phyloP scores from a whole-genome alignment of 2,329 filamentous ascomycete species.

The Hypoxylon sp. region DNA sequence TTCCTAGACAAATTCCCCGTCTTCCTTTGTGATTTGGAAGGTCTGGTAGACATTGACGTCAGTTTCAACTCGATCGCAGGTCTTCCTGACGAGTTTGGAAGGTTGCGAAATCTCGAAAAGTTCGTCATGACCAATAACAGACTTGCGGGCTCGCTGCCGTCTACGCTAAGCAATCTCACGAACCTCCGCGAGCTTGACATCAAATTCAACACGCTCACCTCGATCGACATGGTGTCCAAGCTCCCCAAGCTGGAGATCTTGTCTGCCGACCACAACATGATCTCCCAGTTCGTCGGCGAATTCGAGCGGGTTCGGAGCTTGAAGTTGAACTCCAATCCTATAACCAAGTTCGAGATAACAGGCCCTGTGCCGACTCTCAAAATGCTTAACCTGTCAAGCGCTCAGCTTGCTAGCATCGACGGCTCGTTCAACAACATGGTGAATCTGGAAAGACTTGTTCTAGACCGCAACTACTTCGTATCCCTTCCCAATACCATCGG shows the following conservation, averaged over 20 bases:
- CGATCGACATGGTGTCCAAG: constrained; percentile 84
- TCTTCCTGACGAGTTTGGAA: constrained; percentile 80
- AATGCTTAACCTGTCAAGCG: constrained; percentile 86
- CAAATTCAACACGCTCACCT: constrained; percentile 89
- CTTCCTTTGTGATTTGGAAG: constrained; percentile 82
- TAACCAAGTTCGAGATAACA: constrained; percentile 90
- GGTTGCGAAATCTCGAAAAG: constrained; percentile 80
- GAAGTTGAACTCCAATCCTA: constrained; percentile 91
- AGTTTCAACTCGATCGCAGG: constrained; percentile 92
- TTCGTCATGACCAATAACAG: constrained; percentile 97
- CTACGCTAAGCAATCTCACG: constrained; percentile 73
- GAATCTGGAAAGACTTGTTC: constrained; percentile 83
- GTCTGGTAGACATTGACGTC: constrained; percentile 89
- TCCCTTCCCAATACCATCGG: constrained; percentile 87
- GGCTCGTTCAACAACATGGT: constrained; percentile 87
- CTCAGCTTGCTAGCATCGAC: constrained; percentile 89
- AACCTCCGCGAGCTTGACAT: constrained; percentile 91
- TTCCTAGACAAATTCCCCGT: constrained; percentile 84
- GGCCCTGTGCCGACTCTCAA: constrained; percentile 81
- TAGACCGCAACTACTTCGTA: constrained; percentile 96
- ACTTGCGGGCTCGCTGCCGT: constrained; percentile 76
- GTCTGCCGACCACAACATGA: constrained; percentile 89
- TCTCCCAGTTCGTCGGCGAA: constrained; percentile 88
- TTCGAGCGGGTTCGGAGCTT: constrained; percentile 85
- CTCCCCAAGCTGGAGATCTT: constrained; percentile 88